Percentiles rank a stretch among this genome's conserved stretches.
Evolutionary conservation across 805 yeast species (phyloP).

Genomic region (Osmozyma mogii): DNA sequence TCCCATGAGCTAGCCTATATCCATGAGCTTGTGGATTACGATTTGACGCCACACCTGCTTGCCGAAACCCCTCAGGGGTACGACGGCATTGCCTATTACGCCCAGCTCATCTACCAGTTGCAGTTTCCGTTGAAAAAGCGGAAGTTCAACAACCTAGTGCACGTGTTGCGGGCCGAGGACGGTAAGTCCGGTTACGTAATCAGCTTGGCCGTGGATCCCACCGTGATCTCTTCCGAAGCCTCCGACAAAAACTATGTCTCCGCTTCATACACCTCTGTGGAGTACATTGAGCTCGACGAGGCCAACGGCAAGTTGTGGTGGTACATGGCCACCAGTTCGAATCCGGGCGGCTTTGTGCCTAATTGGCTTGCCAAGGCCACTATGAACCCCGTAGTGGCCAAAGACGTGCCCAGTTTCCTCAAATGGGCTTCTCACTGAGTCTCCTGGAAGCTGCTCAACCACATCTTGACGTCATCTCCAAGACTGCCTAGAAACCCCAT

Average conservation of each 20-base stretch:
- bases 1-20: constrained; percentile 30
- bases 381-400: constrained; percentile 27
- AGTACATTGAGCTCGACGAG: constrained; percentile 18
- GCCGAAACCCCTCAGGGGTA: constrained; percentile 9
- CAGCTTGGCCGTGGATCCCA: constrained; percentile 26
- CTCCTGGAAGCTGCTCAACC: no score
- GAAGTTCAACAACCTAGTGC: constrained; percentile 29
- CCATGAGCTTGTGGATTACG: constrained; percentile 22
- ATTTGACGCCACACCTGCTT: constrained; percentile 12
- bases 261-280: constrained; percentile 32
- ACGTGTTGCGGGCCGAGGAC: constrained; percentile 15
- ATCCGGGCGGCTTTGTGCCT: constrained; percentile 34
- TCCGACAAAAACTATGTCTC: constrained; percentile 12
- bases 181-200: constrained; percentile 21
- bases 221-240: constrained; percentile 8
- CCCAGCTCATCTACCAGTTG: constrained; percentile 25
- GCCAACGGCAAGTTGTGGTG: constrained; percentile 18
- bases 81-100: constrained; percentile 19
- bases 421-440: constrained; percentile 19
- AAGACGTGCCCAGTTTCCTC: constrained; percentile 34
- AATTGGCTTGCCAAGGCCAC: constrained; percentile 24
- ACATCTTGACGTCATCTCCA: constrained; percentile 34
- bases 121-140: constrained; percentile 30
- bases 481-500: constrained; percentile 33
- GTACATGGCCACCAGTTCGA: constrained; percentile 34